Evolutionary conservation across 805 yeast species (phyloP), one percentile per base, ranked within the genome.

Genomic region (Metschnikowia peoriensis): DNA sequence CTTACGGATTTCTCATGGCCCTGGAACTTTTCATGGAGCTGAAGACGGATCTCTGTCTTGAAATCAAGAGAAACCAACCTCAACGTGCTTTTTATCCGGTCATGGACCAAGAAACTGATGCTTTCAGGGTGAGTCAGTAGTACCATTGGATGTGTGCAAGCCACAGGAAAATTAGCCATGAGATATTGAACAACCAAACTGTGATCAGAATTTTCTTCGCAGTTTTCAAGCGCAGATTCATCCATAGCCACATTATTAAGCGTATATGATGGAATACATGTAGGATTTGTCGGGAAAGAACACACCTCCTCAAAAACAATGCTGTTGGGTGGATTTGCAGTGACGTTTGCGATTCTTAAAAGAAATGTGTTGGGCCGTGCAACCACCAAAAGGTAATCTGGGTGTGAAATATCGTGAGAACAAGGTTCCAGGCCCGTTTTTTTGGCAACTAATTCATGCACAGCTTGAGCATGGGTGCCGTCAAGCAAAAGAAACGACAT

Each of bases 1-100:
- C 81, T 82, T 22, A 92, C 84, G 0, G 97, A 88, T 63, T 91
- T 91, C 50, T 83, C 80, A 64, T 91, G 97, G 1, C 98, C 98
- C 1, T 96, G 89, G 50, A 86, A 81, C 58, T 86, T 84, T 56
- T 84, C 62, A 2, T 61, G 39, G 17, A 74, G 59, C 10, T 44
- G 48, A 4, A 64, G 47, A 17, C 38, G 29, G 2, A 58, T 46
- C 27, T 28, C 12, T 6, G 46, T 38, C 6, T 47, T 22, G 35
- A 66, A 59, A 28, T 57, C 51, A 10, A 71, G 50, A 2, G 56
- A 53, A 37, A 66, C 61, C 35, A 63, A 58, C 42, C 77, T 57
- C 8, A 75, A 48, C 4, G 75, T 70, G 47, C 66, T 61, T 47
- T 75, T 75, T 4, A 68, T 41, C 41, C 76, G 61, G 54, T 75